Evolutionary conservation across 768 basidiomycete species (phyloP).

Genomic region (Lactarius quietus): DNA sequence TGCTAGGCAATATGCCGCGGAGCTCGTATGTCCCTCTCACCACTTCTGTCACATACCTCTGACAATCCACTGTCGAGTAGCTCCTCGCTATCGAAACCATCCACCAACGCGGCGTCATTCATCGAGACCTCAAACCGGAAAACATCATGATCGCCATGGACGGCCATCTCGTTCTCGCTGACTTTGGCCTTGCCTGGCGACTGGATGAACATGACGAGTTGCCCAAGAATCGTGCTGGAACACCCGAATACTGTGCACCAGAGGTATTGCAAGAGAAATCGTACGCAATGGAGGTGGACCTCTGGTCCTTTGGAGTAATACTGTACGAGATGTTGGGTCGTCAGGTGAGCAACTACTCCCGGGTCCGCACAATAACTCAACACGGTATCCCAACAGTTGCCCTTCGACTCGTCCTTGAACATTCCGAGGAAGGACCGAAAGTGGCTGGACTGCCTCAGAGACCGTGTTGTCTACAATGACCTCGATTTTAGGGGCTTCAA

Average conservation of each 20-base stretch:
- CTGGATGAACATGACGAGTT: constrained; percentile 4
- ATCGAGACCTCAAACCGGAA: constrained; percentile 22
- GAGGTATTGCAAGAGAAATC: constrained; percentile 12
- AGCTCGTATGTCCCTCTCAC: constrained; percentile 13
- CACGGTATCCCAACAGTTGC: background rate
- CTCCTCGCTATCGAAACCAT: constrained; percentile 19
- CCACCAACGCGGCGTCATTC: constrained; percentile 13
- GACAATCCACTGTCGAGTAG: background rate
- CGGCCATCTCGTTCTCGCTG: constrained; percentile 18
- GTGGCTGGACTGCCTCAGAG: background rate
- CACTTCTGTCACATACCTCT: background rate
- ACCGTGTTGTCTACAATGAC: background rate
- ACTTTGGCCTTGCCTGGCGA: constrained; percentile 18
- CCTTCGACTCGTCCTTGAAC: constrained; percentile 8
- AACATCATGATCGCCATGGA: constrained; percentile 17
- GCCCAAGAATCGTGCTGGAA: constrained; percentile 1
- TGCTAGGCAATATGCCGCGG: constrained; percentile 11
- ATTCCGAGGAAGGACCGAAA: background rate
- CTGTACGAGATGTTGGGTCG: constrained; percentile 74
- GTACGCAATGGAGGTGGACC: constrained; percentile 56
- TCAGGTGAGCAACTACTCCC: background rate
- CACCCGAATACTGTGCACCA: constrained; percentile 15
- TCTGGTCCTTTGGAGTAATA: constrained; percentile 97
- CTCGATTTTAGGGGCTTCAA: background rate
- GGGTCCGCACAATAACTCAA: background rate